Evolutionary conservation across 768 basidiomycete genomes (phyloP).

Genomic region (Russula virescens): DNA sequence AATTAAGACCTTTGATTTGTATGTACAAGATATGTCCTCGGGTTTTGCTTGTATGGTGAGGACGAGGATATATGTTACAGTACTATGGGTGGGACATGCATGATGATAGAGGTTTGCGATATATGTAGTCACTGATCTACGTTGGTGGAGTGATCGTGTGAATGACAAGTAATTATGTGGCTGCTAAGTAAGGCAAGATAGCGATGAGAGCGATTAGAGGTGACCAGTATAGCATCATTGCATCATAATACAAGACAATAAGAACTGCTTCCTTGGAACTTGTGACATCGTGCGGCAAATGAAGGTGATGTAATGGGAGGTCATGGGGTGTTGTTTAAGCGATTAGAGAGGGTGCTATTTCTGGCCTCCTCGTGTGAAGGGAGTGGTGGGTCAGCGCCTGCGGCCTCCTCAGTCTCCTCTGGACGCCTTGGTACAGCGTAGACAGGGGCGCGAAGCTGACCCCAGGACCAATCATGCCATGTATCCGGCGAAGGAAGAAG

Average conservation of each 20-base stretch:
- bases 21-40: slow-evolving; percentile 10
- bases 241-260: slow-evolving; percentile 9
- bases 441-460: slow-evolving; percentile 22
- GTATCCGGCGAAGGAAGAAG: slow-evolving; percentile 17
- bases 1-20: slow-evolving; percentile 11
- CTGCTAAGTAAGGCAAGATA: background rate
- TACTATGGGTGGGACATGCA: slow-evolving; percentile 7
- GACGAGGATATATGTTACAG: slow-evolving; percentile 15
- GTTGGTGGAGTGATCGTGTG: slow-evolving; percentile 3
- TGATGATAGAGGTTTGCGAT: slow-evolving; percentile 10
- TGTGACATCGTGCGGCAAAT: background rate
- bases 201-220: slow-evolving; percentile 7
- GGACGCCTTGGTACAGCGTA: slow-evolving; percentile 19
- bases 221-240: background rate
- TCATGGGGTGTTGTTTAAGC: background rate
- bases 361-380: background rate
- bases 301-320: background rate
- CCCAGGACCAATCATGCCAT: slow-evolving; percentile 26
- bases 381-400: slow-evolving; percentile 5
- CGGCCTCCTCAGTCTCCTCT: background rate
- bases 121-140: slow-evolving; percentile 10
- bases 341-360: background rate
- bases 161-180: slow-evolving; percentile 11
- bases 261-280: background rate
- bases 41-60: background rate